A percentile compares a stretch with the other conserved stretches of the same genome.
phyloP scores from a whole-genome alignment of 1,139 yeast genomes.

The Lodderomyces pseudojiufengensis region DNA sequence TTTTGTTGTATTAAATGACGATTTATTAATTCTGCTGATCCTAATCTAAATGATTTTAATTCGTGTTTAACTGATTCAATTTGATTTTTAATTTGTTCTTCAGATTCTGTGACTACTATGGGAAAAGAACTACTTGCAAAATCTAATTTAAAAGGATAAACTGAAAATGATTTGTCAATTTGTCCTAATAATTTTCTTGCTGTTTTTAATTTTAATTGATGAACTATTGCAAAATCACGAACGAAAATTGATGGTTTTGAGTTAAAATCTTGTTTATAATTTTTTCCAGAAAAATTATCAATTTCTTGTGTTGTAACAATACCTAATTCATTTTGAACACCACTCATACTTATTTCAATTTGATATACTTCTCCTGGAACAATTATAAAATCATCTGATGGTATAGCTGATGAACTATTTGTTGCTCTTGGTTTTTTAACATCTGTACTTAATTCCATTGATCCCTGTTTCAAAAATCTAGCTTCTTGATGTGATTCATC shows the following conservation, averaged over 20 bases:
- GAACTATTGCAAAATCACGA: conserved; percentile 79
- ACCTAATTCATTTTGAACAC: conserved; percentile 61
- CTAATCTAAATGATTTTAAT: conserved; percentile 62
- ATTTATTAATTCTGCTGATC: conserved; percentile 76
- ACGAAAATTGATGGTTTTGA: conserved; percentile 72
- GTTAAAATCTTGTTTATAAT: conserved; percentile 48
- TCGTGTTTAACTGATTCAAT: conserved; percentile 46
- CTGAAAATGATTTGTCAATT: conserved; percentile 73
- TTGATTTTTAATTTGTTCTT: conserved; percentile 34
- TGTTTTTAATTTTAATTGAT: conserved; percentile 71
- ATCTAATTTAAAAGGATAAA: conserved; percentile 84
- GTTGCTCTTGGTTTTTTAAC: conserved; percentile 12
- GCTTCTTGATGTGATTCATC: conserved; percentile 77
- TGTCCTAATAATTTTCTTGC: conserved; percentile 68
- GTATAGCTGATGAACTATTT: conserved; percentile 49
- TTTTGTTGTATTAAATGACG: conserved; percentile 75
- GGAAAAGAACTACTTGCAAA: conserved; percentile 63
- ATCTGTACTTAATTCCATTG: conserved; percentile 18
- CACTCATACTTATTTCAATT: conserved; percentile 78
- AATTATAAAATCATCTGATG: conserved; percentile 73
- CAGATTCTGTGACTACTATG: conserved; percentile 30
- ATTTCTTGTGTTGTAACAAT: conserved; percentile 62
- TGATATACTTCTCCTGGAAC: conserved; percentile 82
- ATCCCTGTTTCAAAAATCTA: conserved; percentile 44
- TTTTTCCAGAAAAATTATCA: conserved; percentile 61